Evolutionary conservation across 1,284 basidiomycete genomes (phyloP).

Genomic region (Cutaneotrichosporon curvatum): DNA sequence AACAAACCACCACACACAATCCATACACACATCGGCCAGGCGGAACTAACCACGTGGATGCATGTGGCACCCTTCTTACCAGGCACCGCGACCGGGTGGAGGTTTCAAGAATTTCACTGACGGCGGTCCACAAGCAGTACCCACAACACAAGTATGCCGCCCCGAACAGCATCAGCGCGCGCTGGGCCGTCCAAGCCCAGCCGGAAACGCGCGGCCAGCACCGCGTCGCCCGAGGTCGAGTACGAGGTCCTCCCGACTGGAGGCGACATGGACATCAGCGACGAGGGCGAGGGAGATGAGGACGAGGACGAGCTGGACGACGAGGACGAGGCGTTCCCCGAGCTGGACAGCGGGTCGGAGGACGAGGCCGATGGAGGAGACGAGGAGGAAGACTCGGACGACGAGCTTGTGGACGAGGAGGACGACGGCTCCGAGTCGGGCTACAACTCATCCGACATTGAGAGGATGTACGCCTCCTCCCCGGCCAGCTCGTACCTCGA

Average conservation of each 20-base stretch:
- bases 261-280: constrained; percentile 25
- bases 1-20: not conserved
- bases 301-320: constrained; percentile 29
- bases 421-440: constrained; percentile 42
- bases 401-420: constrained; percentile 39
- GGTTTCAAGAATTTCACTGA: constrained; percentile 11
- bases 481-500: constrained; percentile 8
- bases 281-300: constrained; percentile 22
- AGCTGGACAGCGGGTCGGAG: constrained; percentile 47
- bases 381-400: constrained; percentile 21
- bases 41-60: not conserved
- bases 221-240: constrained; percentile 10
- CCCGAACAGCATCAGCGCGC: constrained; percentile 7
- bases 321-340: constrained; percentile 47
- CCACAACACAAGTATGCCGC: constrained; percentile 11
- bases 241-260: constrained; percentile 27
- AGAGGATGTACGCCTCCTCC: constrained; percentile 33
- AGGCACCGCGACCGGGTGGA: constrained; percentile 3
- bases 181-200: constrained; percentile 9
- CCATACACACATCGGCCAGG: not conserved
- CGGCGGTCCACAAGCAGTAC: not conserved
- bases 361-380: constrained; percentile 10
- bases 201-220: constrained; percentile 12
- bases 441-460: constrained; percentile 47
- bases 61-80: constrained; percentile 2